Base-by-base conservation (phyloP, 2,329 filamentous ascomycete genomes). In the Ceratocystiopsis sp. region DNA sequence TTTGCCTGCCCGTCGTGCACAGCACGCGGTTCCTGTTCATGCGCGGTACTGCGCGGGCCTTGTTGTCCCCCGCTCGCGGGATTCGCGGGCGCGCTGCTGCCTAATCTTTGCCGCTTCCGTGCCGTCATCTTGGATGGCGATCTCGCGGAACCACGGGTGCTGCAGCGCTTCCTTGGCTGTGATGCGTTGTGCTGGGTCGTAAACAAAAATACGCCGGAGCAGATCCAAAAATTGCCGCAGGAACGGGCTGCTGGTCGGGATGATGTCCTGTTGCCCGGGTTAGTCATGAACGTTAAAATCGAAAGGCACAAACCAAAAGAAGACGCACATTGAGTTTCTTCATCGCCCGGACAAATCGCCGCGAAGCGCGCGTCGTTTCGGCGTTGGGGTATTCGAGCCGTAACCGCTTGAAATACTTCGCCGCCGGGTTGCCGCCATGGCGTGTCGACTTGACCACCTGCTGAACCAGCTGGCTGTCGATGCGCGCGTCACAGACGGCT, bases 261-360 rank as follows among this genome's bases (percentile, higher is more conserved):
- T 78, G 42, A 80, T 79, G 48, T 80, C 75, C 76, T 80, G 44
- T 78, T 78, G 46, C 73, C 75, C 80, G 37, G 41, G 49, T 59
- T 43, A 57, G 53, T 11, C 33, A 21, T 6, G 14, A 9, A 12
- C 17, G 2, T 16, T 11, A 25, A 18, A 21, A 38, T 16, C n/a
- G 12, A 3, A 11, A 37, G 14, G 15, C 6, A 29, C 5, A 29
- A 29, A 29, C 4, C 4, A 21, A 21, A 21, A 21, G 19, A 21
- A 29, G 19, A 42, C 46, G 18, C 61, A 81, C 77, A 47, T 71
- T 65, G 25, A 82, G 60, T 44, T 66, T 67, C 57, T 80, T 81
- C 78, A 82, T 82, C n/a, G 75, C 76, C 57, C 76, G 77, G 13
- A 82, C 78, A 53, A 80, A 82, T 52, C 75, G 65, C 48, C 69